Evolutionary conservation across 2,329 filamentous ascomycete genomes (phyloP), one percentile per base, ranked within the genome.

Genomic region (Emmonsiellopsis sp.): DNA sequence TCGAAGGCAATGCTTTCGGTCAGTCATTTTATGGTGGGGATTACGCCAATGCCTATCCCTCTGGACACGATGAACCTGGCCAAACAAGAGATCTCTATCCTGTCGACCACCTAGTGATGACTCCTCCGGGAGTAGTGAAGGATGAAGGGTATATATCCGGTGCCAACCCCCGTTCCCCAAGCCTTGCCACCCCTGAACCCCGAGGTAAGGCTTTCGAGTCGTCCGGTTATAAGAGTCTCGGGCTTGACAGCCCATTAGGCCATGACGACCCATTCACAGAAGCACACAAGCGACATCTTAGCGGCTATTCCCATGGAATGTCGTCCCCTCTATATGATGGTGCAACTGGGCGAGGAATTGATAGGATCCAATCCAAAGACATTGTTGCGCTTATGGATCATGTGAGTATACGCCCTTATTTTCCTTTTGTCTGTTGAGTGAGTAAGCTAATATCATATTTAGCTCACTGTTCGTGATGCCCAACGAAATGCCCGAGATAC

Each of bases 311-410:
- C 7, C 89, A 96, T 64, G 92, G 91, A 45, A 89, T 96, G 80
- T 79, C 78, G 3, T 93, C 90, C 32, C 91, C 92, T 11, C 77
- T 97, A 16, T 97, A 95, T 64, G 93, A 98, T 66, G 84, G 88
- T 55, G 81, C 91, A 3, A 95, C 88, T 1, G 92, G 92, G 51
- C 84, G 83, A 57, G 91, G 90, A 35, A 87, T 95, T 51, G 91
- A 97, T 60, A 81, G 86, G 47, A 97, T 98, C 50, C 86, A 97
- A 67, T 95, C 90, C 45, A 93, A 94, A 72, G 93, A 98, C 65
- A 94, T 98, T 62, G 87, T 98, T 58, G 89, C 92, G 26, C 76
- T 98, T 56, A 98, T 98, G 93, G 92, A 98, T 67, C 93, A 98
- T 70, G 81, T 85, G 73, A 77, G 82, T 76, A 50, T 46, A 54